Percentiles rank a stretch among this genome's conserved stretches.
phyloP scores from a whole-genome alignment of 805 yeast species.

The Lipomyces oligophaga region DNA sequence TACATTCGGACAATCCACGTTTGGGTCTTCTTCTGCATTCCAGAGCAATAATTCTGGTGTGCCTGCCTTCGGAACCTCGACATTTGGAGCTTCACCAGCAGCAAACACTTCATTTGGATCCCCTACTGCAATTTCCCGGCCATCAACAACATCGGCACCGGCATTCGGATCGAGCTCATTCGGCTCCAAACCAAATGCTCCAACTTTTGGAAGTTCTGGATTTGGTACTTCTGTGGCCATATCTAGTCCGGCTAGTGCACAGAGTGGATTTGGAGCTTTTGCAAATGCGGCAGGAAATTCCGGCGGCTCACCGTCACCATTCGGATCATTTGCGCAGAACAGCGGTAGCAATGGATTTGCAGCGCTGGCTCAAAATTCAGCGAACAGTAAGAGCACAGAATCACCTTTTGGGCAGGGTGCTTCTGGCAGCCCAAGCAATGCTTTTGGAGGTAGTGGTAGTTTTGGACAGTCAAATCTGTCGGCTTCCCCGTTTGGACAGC shows the following conservation, averaged over 20 bases:
- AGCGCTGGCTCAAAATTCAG: neutral
- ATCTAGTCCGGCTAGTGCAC: slow-evolving; percentile 1
- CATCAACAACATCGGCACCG: slow-evolving; percentile 1
- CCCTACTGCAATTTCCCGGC: neutral
- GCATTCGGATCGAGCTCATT: neutral
- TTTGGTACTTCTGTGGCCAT: slow-evolving; percentile 1
- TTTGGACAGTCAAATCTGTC: too few relatives aligned
- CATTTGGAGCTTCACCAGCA: slow-evolving; percentile 7
- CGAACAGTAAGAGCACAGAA: neutral
- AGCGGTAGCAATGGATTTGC: neutral
- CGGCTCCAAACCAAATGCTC: neutral
- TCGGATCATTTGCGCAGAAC: neutral
- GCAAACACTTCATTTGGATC: slow-evolving; percentile 4
- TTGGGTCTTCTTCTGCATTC: slow-evolving; percentile 1
- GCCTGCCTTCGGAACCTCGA: slow-evolving; percentile 12
- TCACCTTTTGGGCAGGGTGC: slow-evolving; percentile 1
- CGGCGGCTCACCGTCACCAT: neutral
- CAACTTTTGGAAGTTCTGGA: slow-evolving; percentile 3
- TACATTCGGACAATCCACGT: slow-evolving; percentile 3
- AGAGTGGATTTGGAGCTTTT: slow-evolving; percentile 3
- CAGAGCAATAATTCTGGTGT: neutral
- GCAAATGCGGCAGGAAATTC: neutral
- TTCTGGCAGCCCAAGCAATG: neutral
- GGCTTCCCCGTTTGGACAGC: slow-evolving; percentile 1
- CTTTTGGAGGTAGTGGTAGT: neutral